These are phyloP conservation scores for Candida piceae DNA, from an alignment of 805 yeast species.

Conservation along the genomic window DNA sequence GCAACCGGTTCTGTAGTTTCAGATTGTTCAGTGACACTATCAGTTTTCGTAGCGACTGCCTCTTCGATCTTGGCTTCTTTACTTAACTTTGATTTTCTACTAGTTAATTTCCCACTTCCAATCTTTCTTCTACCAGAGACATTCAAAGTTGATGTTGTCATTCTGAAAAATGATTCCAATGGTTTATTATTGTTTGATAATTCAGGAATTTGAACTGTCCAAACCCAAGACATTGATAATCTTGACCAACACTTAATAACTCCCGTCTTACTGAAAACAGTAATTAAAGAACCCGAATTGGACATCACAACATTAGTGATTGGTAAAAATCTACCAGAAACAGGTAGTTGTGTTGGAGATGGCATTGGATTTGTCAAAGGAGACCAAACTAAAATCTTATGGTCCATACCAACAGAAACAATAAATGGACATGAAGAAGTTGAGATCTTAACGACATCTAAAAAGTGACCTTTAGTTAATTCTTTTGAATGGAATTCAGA, in stretches of 20 bases:
- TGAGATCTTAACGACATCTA: constrained; percentile 59
- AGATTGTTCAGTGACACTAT: not conserved
- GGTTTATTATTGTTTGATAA: constrained; percentile 32
- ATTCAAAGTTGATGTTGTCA: constrained; percentile 33
- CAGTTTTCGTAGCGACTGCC: not conserved
- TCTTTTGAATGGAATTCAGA: constrained; percentile 32
- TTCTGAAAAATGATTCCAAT: constrained; percentile 57
- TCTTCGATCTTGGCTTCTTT: constrained; percentile 9
- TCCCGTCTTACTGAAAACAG: constrained; percentile 49
- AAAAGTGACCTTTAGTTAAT: constrained; percentile 44
- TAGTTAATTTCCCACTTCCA: constrained; percentile 11
- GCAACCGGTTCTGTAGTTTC: too few species aligned
- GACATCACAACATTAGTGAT: constrained; percentile 53
- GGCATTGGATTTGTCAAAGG: constrained; percentile 49
- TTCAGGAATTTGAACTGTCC: constrained; percentile 44
- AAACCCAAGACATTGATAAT: constrained; percentile 46
- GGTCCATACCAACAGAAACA: constrained; percentile 70
- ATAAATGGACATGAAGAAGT: constrained; percentile 62
- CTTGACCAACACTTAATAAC: constrained; percentile 59
- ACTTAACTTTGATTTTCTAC: constrained; percentile 12
- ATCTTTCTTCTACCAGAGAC: constrained; percentile 34
- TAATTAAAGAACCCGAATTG: constrained; percentile 52
- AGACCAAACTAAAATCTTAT: constrained; percentile 68
- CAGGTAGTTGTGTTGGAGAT: constrained; percentile 39
- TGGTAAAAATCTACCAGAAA: constrained; percentile 51